Conservation (phyloP, 495 filamentous ascomycete genomes). For the Penicillium argentinense region DNA sequence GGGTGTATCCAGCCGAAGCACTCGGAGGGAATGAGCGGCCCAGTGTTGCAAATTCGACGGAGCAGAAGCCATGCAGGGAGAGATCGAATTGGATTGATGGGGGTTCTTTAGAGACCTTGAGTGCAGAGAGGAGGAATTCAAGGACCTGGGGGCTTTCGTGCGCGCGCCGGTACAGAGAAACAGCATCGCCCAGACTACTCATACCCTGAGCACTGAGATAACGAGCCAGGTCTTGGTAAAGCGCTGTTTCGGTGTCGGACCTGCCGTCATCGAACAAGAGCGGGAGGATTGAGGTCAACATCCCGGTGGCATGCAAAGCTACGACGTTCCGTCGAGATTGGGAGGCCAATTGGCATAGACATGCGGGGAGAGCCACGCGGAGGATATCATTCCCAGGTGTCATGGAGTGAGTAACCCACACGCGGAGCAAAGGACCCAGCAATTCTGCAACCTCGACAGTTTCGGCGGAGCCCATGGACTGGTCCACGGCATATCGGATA, state of each 20-base stretch:
- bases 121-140: conserved; percentile 70
- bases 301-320: conserved; percentile 73
- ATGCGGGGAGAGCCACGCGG: conserved; percentile 39
- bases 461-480: conserved; percentile 38
- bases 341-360: conserved; percentile 43
- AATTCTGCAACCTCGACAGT: conserved; percentile 43
- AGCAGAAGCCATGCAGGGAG: conserved; percentile 80
- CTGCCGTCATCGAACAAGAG: conserved; percentile 56
- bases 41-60: conserved; percentile 81
- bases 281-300: conserved; percentile 71
- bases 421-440: conserved; percentile 40
- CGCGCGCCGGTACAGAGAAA: conserved; percentile 69
- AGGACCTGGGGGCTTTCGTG: conserved; percentile 59
- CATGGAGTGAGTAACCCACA: conserved; percentile 40
- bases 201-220: conserved; percentile 57
- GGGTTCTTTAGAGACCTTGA: conserved; percentile 70
- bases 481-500: conserved; percentile 33
- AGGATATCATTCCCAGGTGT: conserved; percentile 26
- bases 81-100: conserved; percentile 93
- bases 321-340: conserved; percentile 73
- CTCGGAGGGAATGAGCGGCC: conserved; percentile 79
- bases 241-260: conserved; percentile 50
- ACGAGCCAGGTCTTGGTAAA: conserved; percentile 53
- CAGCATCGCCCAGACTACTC: conserved; percentile 73
- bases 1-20: conserved; percentile 78